These are phyloP conservation scores for Rhodotorula sp. DNA, from an alignment of 1,284 basidiomycete genomes.

Conservation along the genomic window DNA sequence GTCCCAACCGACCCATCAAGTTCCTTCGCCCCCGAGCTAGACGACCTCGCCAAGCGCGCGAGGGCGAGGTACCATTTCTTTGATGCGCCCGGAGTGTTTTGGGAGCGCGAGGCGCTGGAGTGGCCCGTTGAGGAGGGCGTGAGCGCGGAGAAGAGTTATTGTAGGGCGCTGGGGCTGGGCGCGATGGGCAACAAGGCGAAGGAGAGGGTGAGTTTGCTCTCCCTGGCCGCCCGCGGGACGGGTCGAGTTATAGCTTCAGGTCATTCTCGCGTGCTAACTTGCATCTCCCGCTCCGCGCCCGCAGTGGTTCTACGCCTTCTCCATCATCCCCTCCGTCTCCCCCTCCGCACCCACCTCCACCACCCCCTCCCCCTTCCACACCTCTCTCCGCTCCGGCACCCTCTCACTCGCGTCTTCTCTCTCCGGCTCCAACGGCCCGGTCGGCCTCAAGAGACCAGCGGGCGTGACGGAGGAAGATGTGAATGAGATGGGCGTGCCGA, in stretches of 20 bases:
- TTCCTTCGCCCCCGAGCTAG: conserved; percentile 26
- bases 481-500: conserved; percentile 41
- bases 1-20: neutral
- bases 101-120: conserved; percentile 85
- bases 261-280: neutral
- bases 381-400: conserved; percentile 41
- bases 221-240: neutral
- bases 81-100: conserved; percentile 61
- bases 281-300: neutral
- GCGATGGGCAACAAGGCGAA: conserved; percentile 76
- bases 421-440: conserved; percentile 14
- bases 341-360: conserved; percentile 61
- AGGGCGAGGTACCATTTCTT: conserved; percentile 70
- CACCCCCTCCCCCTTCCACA: conserved; percentile 68
- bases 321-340: conserved; percentile 55
- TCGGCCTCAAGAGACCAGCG: conserved; percentile 38
- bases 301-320: conserved; percentile 76
- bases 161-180: conserved; percentile 71
- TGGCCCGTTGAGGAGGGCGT: conserved; percentile 66
- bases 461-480: conserved; percentile 20
- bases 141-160: conserved; percentile 43
- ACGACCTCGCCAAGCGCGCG: conserved; percentile 52
- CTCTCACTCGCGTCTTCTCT: neutral
- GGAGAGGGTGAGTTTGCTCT: conserved; percentile 63
- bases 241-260: neutral